These are phyloP conservation scores for Passalora sequoiae DNA, from an alignment of 2,329 filamentous ascomycete genomes.

Conservation along the genomic window DNA sequence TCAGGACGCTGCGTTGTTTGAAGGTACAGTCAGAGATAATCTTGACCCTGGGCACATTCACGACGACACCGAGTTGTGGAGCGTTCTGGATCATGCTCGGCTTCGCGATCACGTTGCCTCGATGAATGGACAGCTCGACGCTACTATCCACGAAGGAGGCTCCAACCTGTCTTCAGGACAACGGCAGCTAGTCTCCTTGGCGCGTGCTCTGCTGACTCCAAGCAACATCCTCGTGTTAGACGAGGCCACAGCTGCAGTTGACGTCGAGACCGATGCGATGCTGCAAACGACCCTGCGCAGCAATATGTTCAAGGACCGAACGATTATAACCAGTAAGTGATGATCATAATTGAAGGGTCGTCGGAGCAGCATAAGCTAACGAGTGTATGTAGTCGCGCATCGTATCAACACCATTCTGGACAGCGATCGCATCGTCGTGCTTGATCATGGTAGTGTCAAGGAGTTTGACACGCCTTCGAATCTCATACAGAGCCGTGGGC, in stretches of 20 bases:
- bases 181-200: slow-evolving; percentile 86
- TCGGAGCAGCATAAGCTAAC: background rate
- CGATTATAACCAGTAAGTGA: slow-evolving; percentile 75
- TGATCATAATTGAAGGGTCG: background rate
- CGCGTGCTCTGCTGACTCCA: slow-evolving; percentile 86
- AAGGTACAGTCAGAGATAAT: slow-evolving; percentile 89
- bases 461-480: slow-evolving; percentile 86
- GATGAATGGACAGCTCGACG: slow-evolving; percentile 87
- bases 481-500: slow-evolving; percentile 67
- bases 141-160: slow-evolving; percentile 87
- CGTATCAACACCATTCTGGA: slow-evolving; percentile 95
- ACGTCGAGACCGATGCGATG: slow-evolving; percentile 63
- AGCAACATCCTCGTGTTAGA: slow-evolving; percentile 96
- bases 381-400: slow-evolving; percentile 62
- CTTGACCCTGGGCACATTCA: slow-evolving; percentile 91
- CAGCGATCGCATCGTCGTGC: slow-evolving; percentile 83
- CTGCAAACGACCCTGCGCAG: slow-evolving; percentile 60
- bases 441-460: slow-evolving; percentile 82
- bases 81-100: slow-evolving; percentile 74
- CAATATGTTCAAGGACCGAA: slow-evolving; percentile 76
- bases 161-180: slow-evolving; percentile 95
- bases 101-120: slow-evolving; percentile 81
- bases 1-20: slow-evolving; percentile 93
- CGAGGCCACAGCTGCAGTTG: slow-evolving; percentile 80
- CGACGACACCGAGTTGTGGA: slow-evolving; percentile 96